These are phyloP conservation scores for Apiotrichum domesticum DNA, from an alignment of 1,284 basidiomycete genomes.

Conservation along the genomic window DNA sequence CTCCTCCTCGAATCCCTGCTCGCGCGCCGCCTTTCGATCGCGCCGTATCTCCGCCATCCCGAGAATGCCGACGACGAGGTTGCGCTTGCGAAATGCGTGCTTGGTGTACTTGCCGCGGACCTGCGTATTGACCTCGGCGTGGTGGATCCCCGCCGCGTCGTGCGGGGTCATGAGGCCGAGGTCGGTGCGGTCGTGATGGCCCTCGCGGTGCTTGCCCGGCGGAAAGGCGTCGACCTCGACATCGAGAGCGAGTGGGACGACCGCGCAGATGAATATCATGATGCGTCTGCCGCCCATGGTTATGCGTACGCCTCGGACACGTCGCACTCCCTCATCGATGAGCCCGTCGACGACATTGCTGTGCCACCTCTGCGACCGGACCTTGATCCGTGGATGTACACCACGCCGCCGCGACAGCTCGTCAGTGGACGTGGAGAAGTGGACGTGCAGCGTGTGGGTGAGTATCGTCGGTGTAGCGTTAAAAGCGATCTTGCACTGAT, in stretches of 20 bases:
- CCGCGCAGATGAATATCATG: background rate
- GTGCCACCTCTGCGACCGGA: background rate
- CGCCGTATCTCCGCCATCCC: conserved; percentile 13
- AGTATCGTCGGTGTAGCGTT: background rate
- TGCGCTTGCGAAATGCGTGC: conserved; percentile 23
- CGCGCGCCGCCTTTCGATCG: conserved; percentile 14
- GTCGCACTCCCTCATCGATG: background rate
- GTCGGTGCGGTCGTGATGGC: conserved; percentile 28
- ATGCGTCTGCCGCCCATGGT: too few relatives aligned
- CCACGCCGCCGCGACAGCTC: background rate
- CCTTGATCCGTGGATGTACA: background rate
- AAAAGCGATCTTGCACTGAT: too few relatives aligned
- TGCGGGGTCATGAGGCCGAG: conserved; percentile 18
- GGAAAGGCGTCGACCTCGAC: conserved; percentile 15
- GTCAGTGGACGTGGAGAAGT: too few relatives aligned
- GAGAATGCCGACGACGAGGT: conserved; percentile 17
- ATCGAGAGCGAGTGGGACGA: conserved; percentile 1
- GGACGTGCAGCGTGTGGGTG: background rate
- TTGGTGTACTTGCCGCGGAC: conserved; percentile 29
- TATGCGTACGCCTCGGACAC: background rate
- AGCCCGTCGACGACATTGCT: background rate
- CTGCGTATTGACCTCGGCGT: conserved; percentile 24
- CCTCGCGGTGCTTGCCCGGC: conserved; percentile 26
- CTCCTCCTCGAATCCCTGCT: conserved; percentile 24
- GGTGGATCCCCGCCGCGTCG: conserved; percentile 21